A percentile compares a stretch with the other conserved stretches of the same genome.
Conservation (phyloP, 2,329 filamentous ascomycete species). For the Epichloe aotearoae region DNA sequence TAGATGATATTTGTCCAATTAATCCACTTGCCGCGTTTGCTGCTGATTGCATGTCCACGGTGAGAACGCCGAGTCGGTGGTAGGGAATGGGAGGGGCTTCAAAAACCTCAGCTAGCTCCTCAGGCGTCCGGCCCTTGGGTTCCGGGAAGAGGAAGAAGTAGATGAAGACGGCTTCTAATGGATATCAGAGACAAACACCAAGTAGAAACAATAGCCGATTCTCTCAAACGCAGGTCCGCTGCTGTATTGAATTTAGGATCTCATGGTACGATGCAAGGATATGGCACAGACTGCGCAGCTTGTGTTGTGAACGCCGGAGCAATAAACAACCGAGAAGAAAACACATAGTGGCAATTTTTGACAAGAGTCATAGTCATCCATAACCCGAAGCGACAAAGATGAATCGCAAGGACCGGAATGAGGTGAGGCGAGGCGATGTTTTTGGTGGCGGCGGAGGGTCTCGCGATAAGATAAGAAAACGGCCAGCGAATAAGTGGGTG, state of each 20-base stretch:
- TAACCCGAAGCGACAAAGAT: background rate
- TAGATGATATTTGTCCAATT: conserved; percentile 34
- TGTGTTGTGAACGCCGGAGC: too few relatives aligned
- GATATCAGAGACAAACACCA: conserved; percentile 32
- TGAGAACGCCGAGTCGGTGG: conserved; percentile 29
- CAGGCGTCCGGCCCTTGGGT: conserved; percentile 33
- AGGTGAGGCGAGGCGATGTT: background rate
- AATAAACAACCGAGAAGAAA: too few relatives aligned
- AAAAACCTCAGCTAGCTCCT: too few relatives aligned
- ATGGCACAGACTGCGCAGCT: conserved; percentile 6
- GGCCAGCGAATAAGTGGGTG: background rate
- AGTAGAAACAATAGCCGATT: conserved; percentile 31
- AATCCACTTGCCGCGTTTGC: conserved; percentile 32
- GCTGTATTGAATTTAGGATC: conserved; percentile 19
- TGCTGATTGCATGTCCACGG: conserved; percentile 17
- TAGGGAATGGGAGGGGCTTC: conserved; percentile 13
- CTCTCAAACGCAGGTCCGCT: conserved; percentile 28
- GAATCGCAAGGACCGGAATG: background rate
- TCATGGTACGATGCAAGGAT: conserved; percentile 25
- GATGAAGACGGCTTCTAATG: conserved; percentile 27
- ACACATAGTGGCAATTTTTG: background rate
- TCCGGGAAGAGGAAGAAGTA: conserved; percentile 36
- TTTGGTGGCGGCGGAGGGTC: background rate
- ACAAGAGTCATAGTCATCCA: background rate
- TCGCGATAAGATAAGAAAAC: background rate